Percentiles rank a stretch among this genome's conserved stretches.
phyloP scores from a whole-genome alignment of 2,329 filamentous ascomycete genomes.

The Rhytidhysteron rufulum region DNA sequence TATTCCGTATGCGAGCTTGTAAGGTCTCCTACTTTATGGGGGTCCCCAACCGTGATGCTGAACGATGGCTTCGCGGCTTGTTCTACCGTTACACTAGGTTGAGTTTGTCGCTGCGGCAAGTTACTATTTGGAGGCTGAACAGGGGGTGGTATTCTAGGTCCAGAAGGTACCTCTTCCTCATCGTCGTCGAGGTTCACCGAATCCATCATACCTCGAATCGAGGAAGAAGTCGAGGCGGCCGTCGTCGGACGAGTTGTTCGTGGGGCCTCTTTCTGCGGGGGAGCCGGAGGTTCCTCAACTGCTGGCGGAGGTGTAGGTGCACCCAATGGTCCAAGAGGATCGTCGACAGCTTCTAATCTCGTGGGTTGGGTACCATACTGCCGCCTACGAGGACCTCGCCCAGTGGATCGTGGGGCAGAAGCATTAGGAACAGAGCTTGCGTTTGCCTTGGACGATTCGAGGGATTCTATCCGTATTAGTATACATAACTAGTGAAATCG shows the following conservation, averaged over 20 bases:
- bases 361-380: conserved; percentile 71
- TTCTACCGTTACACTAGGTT: conserved; percentile 85
- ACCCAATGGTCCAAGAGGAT: conserved; percentile 72
- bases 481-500: background rate
- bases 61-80: conserved; percentile 91
- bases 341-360: conserved; percentile 72
- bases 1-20: conserved; percentile 98
- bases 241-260: conserved; percentile 48
- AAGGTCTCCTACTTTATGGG: conserved; percentile 94
- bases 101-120: conserved; percentile 48
- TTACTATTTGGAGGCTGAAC: conserved; percentile 51
- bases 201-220: conserved; percentile 54
- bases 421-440: conserved; percentile 29
- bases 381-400: conserved; percentile 50
- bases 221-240: conserved; percentile 48
- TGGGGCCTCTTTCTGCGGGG: conserved; percentile 56
- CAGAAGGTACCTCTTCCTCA: conserved; percentile 42
- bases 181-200: conserved; percentile 68
- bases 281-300: conserved; percentile 59
- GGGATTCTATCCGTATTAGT: conserved; percentile 10
- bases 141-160: conserved; percentile 63
- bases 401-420: conserved; percentile 43
- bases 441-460: conserved; percentile 14
- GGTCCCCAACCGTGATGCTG: conserved; percentile 87
- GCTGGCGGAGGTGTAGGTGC: conserved; percentile 54